Percentiles rank a stretch among this genome's conserved stretches.
These are phyloP conservation scores for Kuraishia ogatae DNA, from an alignment of 805 yeast species.

Conservation along the genomic window DNA sequence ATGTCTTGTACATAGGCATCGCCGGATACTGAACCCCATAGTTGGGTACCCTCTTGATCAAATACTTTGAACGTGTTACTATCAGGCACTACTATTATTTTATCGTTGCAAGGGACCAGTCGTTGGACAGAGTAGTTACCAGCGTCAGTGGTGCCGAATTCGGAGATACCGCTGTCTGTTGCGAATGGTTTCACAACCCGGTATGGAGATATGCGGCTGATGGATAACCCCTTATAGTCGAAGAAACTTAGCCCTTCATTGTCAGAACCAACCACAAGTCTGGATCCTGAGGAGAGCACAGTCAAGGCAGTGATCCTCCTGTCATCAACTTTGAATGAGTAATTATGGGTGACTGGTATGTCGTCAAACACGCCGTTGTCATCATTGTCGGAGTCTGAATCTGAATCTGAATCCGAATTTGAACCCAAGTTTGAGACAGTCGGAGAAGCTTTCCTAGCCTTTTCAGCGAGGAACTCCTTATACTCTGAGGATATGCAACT, in stretches of 20 bases:
- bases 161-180: slow-evolving; percentile 5
- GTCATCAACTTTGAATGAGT: slow-evolving; percentile 12
- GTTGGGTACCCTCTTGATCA: slow-evolving; percentile 6
- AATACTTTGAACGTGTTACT: slow-evolving; percentile 11
- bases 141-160: slow-evolving; percentile 6
- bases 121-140: slow-evolving; percentile 3
- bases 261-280: slow-evolving; percentile 17
- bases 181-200: slow-evolving; percentile 6
- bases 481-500: slow-evolving; percentile 4
- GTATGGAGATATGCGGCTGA: slow-evolving; percentile 9
- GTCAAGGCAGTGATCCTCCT: slow-evolving; percentile 15
- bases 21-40: slow-evolving; percentile 12
- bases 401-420: slow-evolving; percentile 1
- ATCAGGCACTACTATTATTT: slow-evolving; percentile 7
- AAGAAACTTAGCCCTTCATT: slow-evolving; percentile 19
- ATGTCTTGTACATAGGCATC: slow-evolving; percentile 17
- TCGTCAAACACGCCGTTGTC: slow-evolving; percentile 19
- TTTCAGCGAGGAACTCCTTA: slow-evolving; percentile 4
- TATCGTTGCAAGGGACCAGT: slow-evolving; percentile 1
- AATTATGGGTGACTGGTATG: slow-evolving; percentile 27
- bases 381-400: slow-evolving; percentile 10
- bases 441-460: slow-evolving; percentile 9
- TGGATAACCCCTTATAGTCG: slow-evolving; percentile 24
- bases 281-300: slow-evolving; percentile 16
- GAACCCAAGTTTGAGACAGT: neutral